Percentiles rank a stretch among this genome's conserved stretches.
These are phyloP conservation scores for Cystobasidium sp. DNA, from an alignment of 1,284 basidiomycete genomes.

Conservation along the genomic window DNA sequence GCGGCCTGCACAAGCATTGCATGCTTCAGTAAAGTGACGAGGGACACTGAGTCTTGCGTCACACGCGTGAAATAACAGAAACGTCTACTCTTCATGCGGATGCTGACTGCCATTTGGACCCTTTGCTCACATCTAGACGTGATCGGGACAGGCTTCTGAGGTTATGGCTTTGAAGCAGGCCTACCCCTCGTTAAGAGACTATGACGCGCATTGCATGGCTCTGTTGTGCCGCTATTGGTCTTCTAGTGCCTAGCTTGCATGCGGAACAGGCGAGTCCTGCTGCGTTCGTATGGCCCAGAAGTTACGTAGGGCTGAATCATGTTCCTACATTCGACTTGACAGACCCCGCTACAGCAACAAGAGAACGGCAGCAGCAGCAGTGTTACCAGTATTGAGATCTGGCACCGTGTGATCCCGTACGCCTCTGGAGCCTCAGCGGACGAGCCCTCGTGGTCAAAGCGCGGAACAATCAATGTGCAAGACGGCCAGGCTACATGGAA, in stretches of 20 bases:
- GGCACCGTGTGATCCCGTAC: conserved; percentile 24
- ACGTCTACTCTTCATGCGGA: too few relatives aligned
- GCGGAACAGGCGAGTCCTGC: conserved; percentile 11
- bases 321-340: neutral
- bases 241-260: neutral
- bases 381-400: neutral
- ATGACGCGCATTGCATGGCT: too few relatives aligned
- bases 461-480: conserved; percentile 3
- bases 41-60: too few relatives aligned
- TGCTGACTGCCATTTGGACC: too few relatives aligned
- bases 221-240: too few relatives aligned
- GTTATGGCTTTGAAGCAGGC: too few relatives aligned
- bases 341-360: neutral
- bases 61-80: too few relatives aligned
- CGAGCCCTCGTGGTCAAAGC: conserved; percentile 11
- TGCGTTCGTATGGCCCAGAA: neutral
- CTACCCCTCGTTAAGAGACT: too few relatives aligned
- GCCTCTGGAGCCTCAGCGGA: conserved; percentile 4
- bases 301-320: neutral
- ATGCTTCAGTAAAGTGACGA: too few relatives aligned
- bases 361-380: neutral
- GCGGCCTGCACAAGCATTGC: too few relatives aligned
- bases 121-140: too few relatives aligned
- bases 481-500: conserved; percentile 20
- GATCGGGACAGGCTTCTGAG: too few relatives aligned